A percentile compares a stretch with the other conserved stretches of the same genome.
Conservation (phyloP, 768 basidiomycete genomes). For the Dendrothele bispora region DNA sequence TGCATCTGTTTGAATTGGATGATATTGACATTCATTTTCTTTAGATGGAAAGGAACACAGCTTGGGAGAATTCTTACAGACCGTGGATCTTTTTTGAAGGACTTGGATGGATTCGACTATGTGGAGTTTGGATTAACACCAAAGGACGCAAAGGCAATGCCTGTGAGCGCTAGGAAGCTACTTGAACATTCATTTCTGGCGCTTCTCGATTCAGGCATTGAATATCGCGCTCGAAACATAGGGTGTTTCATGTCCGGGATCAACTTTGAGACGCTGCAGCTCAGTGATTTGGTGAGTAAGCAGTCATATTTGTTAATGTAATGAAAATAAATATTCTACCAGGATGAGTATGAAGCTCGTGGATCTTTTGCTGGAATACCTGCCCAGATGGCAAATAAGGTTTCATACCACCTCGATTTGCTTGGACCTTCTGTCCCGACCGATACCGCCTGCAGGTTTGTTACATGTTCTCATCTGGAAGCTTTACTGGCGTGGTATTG, state of each 20-base stretch:
- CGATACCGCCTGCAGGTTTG: conserved; percentile 54
- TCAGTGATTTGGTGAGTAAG: conserved; percentile 26
- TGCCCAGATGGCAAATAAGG: conserved; percentile 36
- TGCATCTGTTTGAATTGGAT: neutral
- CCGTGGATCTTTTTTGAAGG: conserved; percentile 29
- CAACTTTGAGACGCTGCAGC: conserved; percentile 19
- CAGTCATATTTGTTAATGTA: neutral
- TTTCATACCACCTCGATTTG: conserved; percentile 41
- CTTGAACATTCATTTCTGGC: conserved; percentile 31
- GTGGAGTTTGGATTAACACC: conserved; percentile 30
- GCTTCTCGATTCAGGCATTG: conserved; percentile 40
- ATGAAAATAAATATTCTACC: neutral
- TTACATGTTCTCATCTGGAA: too few species aligned
- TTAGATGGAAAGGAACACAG: neutral
- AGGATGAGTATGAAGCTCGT: conserved; percentile 34
- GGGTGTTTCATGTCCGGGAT: conserved; percentile 38
- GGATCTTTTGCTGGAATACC: conserved; percentile 34
- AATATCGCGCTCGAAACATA: conserved; percentile 35
- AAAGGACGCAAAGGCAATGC: conserved; percentile 29
- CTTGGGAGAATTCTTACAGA: neutral
- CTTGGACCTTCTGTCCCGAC: conserved; percentile 48
- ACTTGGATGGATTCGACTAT: conserved; percentile 24
- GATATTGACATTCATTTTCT: neutral
- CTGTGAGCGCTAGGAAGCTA: conserved; percentile 25
- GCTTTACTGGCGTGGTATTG: too few species aligned